Evolutionary conservation across 495 filamentous ascomycete genomes (phyloP).

Genomic region (Neohortaea acidophila): DNA sequence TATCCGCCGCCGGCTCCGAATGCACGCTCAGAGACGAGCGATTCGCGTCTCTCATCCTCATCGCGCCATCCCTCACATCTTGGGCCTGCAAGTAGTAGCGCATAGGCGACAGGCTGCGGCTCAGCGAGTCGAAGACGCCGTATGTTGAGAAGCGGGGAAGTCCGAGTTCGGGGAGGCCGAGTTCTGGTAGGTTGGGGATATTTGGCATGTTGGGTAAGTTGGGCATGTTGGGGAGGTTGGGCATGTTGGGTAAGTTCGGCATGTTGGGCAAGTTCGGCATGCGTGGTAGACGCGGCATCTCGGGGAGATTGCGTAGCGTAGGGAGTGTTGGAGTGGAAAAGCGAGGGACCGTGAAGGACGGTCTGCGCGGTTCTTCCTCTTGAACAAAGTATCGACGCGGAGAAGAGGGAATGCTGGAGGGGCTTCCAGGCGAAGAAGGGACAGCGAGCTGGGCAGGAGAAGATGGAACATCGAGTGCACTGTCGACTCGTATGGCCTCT

Average conservation of each 20-base stretch:
- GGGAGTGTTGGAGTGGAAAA: constrained; percentile 10
- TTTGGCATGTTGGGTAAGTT: constrained; percentile 17
- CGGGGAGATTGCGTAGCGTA: constrained; percentile 5
- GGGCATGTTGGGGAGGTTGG: constrained; percentile 10
- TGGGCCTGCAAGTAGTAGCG: constrained; percentile 18
- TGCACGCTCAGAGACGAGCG: constrained; percentile 8
- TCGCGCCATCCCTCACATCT: constrained; percentile 5
- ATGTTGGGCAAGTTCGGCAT: constrained; percentile 7
- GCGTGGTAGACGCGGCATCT: constrained; percentile 8
- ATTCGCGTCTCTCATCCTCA: constrained; percentile 11
- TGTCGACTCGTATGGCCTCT: constrained; percentile 3
- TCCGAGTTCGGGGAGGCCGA: constrained; percentile 10
- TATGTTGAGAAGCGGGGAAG: constrained; percentile 14
- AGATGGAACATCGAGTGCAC: constrained; percentile 5
- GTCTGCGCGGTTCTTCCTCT: constrained; percentile 8
- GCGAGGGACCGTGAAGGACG: constrained; percentile 6
- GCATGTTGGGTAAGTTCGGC: constrained; percentile 5
- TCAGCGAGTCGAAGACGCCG: constrained; percentile 24
- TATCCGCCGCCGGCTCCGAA: constrained; percentile 9
- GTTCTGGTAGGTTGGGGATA: constrained; percentile 19
- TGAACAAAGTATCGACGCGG: constrained; percentile 18
- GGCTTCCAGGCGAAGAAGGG: not conserved
- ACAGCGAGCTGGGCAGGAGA: constrained; percentile 3
- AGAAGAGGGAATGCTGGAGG: constrained; percentile 7
- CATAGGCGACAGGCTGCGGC: constrained; percentile 18